These are phyloP conservation scores for Brassica juncea DNA, from an alignment of 345 rosid species.

Conservation along the genomic window DNA sequence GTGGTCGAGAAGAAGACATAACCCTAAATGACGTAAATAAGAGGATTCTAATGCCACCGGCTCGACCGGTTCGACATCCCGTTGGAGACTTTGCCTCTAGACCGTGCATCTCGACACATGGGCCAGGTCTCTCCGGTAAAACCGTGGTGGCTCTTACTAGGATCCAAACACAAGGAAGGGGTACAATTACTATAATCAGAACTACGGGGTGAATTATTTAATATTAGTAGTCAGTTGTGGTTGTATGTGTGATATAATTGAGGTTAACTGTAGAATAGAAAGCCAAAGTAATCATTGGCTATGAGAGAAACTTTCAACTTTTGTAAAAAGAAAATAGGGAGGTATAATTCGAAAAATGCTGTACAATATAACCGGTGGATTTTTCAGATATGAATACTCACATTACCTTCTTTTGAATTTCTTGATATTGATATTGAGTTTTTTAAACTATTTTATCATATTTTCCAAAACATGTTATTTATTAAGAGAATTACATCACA, in stretches of 20 bases:
- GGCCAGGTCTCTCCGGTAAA: constrained; percentile 91
- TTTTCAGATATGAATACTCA: neutral
- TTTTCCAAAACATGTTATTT: constrained; percentile 4
- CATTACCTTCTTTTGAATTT: constrained; percentile 17
- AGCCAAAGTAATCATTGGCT: constrained; percentile 29
- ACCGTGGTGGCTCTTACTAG: constrained; percentile 89
- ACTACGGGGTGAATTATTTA: constrained; percentile 65
- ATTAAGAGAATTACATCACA: constrained; percentile 17
- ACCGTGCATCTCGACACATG: constrained; percentile 61
- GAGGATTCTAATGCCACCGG: constrained; percentile 80
- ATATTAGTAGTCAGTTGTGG: constrained; percentile 2
- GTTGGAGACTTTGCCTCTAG: constrained; percentile 91
- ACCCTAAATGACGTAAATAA: constrained; percentile 82
- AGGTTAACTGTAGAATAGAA: constrained; percentile 23
- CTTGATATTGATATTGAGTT: neutral
- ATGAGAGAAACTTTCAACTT: constrained; percentile 25
- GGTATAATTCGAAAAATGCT: constrained; percentile 27
- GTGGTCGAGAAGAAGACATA: constrained; percentile 77
- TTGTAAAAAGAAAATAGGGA: constrained; percentile 19
- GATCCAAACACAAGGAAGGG: constrained; percentile 91
- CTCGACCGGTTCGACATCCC: constrained; percentile 87
- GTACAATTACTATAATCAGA: constrained; percentile 95
- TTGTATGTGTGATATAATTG: constrained; percentile 19
- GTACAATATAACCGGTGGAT: constrained; percentile 16
- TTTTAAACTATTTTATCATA: neutral